A percentile compares a stretch with the other conserved stretches of the same genome.
phyloP scores from a whole-genome alignment of 495 filamentous ascomycete species.

The Hypoxylon rickii region DNA sequence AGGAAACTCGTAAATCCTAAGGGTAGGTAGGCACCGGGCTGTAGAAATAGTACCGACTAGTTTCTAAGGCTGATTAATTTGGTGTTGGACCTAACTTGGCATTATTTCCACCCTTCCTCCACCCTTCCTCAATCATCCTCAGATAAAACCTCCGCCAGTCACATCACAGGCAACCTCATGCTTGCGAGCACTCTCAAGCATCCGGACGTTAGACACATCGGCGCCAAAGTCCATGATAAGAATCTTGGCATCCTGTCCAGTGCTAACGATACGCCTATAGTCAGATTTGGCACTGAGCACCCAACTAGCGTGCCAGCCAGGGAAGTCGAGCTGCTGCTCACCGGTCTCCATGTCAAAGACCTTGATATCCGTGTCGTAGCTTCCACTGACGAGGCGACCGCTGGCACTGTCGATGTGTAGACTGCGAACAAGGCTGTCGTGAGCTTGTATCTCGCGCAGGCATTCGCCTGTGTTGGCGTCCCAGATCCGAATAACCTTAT shows the following conservation, averaged over 20 bases:
- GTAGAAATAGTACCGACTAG: background rate
- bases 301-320: constrained; percentile 93
- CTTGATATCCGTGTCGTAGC: constrained; percentile 92
- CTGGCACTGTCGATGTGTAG: constrained; percentile 85
- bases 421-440: constrained; percentile 80
- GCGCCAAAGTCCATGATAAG: constrained; percentile 88
- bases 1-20: constrained; percentile 26
- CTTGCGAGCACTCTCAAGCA: constrained; percentile 51
- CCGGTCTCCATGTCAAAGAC: constrained; percentile 84
- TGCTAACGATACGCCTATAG: constrained; percentile 89
- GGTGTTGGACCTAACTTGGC: constrained; percentile 10
- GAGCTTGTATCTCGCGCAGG: constrained; percentile 74
- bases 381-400: constrained; percentile 82
- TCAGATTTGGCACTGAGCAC: constrained; percentile 94
- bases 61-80: background rate
- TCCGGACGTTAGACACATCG: constrained; percentile 56
- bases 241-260: constrained; percentile 88
- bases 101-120: constrained; percentile 9
- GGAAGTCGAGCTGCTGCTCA: constrained; percentile 72
- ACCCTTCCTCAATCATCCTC: background rate
- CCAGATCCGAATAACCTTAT: constrained; percentile 91
- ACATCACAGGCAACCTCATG: constrained; percentile 31
- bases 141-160: constrained; percentile 37
- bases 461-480: constrained; percentile 88
- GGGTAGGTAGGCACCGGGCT: background rate